These are phyloP conservation scores for Geranium incanum DNA, from an alignment of 441 rosid species.

Conservation along the genomic window DNA sequence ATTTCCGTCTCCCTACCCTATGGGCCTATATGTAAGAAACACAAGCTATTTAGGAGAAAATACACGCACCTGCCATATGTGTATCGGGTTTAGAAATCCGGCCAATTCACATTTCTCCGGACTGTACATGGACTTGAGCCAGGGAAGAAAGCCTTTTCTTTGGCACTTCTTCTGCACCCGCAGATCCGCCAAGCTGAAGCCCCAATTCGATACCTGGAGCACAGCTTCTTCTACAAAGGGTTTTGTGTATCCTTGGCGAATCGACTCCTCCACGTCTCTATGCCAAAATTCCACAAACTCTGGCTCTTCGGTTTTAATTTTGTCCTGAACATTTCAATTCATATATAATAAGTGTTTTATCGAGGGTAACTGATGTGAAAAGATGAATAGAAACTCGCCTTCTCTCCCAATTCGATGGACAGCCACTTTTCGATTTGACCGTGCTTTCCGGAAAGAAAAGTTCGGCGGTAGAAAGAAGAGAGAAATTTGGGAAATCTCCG, in stretches of 20 bases:
- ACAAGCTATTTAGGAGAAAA: neutral
- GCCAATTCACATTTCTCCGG: slow-evolving; percentile 48
- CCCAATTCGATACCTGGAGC: slow-evolving; percentile 55
- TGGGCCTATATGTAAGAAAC: neutral
- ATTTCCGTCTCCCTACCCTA: neutral
- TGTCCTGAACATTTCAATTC: slow-evolving; percentile 39
- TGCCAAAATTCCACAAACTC: slow-evolving; percentile 46
- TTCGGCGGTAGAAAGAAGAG: slow-evolving; percentile 38
- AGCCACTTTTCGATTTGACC: slow-evolving; percentile 48
- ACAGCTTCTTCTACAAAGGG: slow-evolving; percentile 54
- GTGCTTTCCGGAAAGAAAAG: slow-evolving; percentile 55
- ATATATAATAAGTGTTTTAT: slow-evolving; percentile 4
- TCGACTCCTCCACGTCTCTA: slow-evolving; percentile 60
- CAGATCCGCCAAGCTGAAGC: slow-evolving; percentile 47
- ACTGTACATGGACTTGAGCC: slow-evolving; percentile 57
- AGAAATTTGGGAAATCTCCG: slow-evolving; percentile 44
- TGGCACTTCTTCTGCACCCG: slow-evolving; percentile 47
- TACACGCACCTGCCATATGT: slow-evolving; percentile 59
- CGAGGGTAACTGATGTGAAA: neutral
- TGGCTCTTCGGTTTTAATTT: slow-evolving; percentile 33
- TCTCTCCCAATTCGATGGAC: slow-evolving; percentile 44
- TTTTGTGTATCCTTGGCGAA: slow-evolving; percentile 47
- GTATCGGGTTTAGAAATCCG: slow-evolving; percentile 55
- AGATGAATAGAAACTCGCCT: slow-evolving; percentile 31
- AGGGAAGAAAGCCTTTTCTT: slow-evolving; percentile 44